A percentile compares a stretch with the other conserved stretches of the same genome.
phyloP scores from a whole-genome alignment of 73 alveolate species.

The Paramecium pentaurelia region DNA sequence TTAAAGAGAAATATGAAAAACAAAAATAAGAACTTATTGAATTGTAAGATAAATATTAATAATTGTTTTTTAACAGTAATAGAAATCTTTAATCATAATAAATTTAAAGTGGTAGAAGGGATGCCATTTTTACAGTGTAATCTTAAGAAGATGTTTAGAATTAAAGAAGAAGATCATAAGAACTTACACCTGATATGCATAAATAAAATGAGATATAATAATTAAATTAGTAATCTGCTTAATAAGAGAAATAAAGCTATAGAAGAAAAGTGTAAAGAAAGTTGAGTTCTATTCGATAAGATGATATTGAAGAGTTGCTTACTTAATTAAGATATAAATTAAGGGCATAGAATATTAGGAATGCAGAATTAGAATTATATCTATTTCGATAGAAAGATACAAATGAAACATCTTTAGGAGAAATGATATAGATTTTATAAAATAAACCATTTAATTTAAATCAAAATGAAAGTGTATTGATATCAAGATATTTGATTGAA shows the following conservation, averaged over 20 bases:
- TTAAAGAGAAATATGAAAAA: not conserved
- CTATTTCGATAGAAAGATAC: not conserved
- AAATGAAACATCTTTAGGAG: slow-evolving; percentile 11
- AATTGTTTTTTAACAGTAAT: slow-evolving; percentile 23
- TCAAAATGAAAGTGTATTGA: slow-evolving; percentile 17
- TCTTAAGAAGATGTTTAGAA: not conserved
- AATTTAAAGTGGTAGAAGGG: not conserved
- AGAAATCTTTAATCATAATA: not conserved
- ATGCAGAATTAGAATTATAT: slow-evolving; percentile 4
- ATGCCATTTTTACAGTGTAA: not conserved
- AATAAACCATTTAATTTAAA: slow-evolving; percentile 9
- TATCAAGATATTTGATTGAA: slow-evolving; percentile 21
- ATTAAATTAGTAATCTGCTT: not conserved
- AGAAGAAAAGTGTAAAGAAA: slow-evolving; percentile 2
- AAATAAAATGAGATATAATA: not conserved
- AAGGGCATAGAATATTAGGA: not conserved
- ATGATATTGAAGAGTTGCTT: slow-evolving; percentile 14
- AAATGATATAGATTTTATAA: not conserved
- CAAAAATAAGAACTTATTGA: not conserved
- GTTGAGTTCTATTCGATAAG: not conserved
- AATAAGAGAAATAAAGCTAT: not conserved
- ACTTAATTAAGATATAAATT: slow-evolving; percentile 33
- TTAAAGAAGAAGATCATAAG: not conserved
- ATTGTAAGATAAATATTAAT: slow-evolving; percentile 15
- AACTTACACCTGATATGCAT: not conserved